phyloP scores from a whole-genome alignment of 371 early-diverging fungal genomes.

The Neoconidiobolus thromboides region DNA sequence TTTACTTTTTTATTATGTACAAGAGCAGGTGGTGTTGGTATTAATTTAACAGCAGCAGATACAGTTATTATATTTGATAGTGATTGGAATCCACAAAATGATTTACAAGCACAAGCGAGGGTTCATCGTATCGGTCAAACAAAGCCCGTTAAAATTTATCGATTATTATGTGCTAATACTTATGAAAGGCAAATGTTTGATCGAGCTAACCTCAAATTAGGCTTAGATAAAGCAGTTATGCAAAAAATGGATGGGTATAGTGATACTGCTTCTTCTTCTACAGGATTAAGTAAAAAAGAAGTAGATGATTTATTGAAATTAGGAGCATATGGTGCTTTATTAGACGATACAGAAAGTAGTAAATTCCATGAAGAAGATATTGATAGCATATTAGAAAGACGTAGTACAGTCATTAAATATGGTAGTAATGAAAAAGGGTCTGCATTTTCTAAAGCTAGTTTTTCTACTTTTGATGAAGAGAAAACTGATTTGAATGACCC shows the following conservation, averaged over 20 bases:
- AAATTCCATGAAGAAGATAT: conserved; percentile 5
- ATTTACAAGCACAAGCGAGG: conserved; percentile 86
- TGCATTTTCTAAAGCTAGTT: conserved; percentile 89
- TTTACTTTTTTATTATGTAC: conserved; percentile 80
- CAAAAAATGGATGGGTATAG: conserved; percentile 38
- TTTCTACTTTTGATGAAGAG: conserved; percentile 89
- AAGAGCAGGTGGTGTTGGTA: conserved; percentile 86
- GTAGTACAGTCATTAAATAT: conserved; percentile 76
- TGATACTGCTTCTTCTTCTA: neutral
- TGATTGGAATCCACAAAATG: conserved; percentile 96
- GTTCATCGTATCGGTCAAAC: conserved; percentile 94
- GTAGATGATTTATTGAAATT: conserved; percentile 38
- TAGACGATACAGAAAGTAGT: conserved; percentile 59
- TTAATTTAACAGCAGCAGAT: conserved; percentile 87
- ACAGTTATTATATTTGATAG: conserved; percentile 91
- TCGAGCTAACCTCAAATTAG: conserved; percentile 81
- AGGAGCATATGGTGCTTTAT: conserved; percentile 50
- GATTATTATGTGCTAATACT: conserved; percentile 76
- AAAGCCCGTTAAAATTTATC: conserved; percentile 71
- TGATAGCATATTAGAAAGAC: conserved; percentile 64
- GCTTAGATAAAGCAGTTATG: conserved; percentile 78
- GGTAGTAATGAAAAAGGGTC: conserved; percentile 53
- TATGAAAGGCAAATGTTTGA: conserved; percentile 96
- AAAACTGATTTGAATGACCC: conserved; percentile 86
- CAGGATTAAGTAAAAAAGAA: conserved; percentile 25